Conservation (phyloP, 441 rosid genomes). For the Lagerstroemia fauriei region DNA sequence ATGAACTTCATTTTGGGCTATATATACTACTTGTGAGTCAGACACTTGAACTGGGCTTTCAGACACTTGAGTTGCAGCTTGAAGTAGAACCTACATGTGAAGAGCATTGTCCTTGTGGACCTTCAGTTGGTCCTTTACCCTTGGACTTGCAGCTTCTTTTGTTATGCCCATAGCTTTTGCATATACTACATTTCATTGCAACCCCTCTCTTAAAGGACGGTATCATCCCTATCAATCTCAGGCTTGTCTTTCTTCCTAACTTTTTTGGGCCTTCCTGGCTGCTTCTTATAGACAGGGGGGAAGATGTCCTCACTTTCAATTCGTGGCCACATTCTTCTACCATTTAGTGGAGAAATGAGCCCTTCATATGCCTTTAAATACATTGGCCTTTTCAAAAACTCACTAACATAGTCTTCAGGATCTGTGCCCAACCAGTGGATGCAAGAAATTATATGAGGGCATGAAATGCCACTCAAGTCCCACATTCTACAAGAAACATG, state of each 20-base stretch:
- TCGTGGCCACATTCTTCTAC: neutral
- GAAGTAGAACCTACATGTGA: no score
- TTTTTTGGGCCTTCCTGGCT: neutral
- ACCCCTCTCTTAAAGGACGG: no score
- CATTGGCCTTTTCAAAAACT: neutral
- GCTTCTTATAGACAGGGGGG: neutral
- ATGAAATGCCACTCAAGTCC: neutral
- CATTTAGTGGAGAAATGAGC: neutral
- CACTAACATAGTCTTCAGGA: neutral
- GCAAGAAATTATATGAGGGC: conserved; percentile 6
- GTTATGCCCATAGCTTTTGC: no score
- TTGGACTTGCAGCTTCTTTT: no score
- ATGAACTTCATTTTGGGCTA: no score
- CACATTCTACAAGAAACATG: neutral
- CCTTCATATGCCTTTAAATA: neutral
- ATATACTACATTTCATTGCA: no score
- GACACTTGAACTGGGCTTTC: no score
- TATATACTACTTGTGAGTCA: no score
- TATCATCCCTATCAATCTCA: neutral
- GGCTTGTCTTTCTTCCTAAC: neutral
- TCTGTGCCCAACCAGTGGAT: neutral
- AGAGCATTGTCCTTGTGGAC: no score
- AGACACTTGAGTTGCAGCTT: no score
- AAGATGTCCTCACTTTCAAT: neutral
- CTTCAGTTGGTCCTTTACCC: no score